Conservation (phyloP, 805 yeast genomes). For the Ogataea zsoltii region DNA sequence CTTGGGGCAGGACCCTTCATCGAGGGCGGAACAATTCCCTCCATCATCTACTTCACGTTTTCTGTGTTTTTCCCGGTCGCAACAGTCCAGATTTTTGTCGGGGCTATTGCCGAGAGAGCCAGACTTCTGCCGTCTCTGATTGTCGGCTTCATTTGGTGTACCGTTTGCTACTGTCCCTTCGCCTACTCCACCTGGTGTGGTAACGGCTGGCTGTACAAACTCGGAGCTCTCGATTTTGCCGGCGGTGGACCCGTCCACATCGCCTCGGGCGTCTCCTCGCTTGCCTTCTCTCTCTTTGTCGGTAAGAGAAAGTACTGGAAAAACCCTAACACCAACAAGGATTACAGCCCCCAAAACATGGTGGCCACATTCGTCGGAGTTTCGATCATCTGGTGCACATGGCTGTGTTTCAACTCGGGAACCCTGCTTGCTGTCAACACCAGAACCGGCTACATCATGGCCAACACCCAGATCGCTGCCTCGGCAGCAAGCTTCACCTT, state of each 20-base stretch:
- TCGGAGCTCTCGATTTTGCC: conserved; percentile 49
- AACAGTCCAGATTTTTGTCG: conserved; percentile 48
- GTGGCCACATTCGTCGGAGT: conserved; percentile 44
- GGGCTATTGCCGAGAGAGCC: conserved; percentile 47
- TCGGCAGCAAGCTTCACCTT: conserved; percentile 47
- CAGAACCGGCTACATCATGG: conserved; percentile 48
- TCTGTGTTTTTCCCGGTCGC: conserved; percentile 49
- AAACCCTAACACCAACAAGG: conserved; percentile 31
- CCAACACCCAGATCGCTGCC: conserved; percentile 54
- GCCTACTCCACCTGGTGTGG: conserved; percentile 50
- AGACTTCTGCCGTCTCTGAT: conserved; percentile 42
- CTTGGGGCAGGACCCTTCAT: conserved; percentile 41
- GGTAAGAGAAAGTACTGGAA: conserved; percentile 42
- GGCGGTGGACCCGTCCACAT: conserved; percentile 54
- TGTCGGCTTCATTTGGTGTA: conserved; percentile 41
- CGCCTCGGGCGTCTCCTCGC: conserved; percentile 44
- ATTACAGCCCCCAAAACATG: conserved; percentile 38
- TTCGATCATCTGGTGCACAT: conserved; percentile 48
- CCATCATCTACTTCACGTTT: conserved; percentile 45
- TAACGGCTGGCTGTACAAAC: conserved; percentile 44
- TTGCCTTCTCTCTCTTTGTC: conserved; percentile 42
- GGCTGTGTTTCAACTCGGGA: conserved; percentile 51
- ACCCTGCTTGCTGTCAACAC: conserved; percentile 41
- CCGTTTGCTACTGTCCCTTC: conserved; percentile 46
- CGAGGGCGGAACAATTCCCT: conserved; percentile 50